Evolutionary conservation across 805 yeast genomes (phyloP).

Genomic region (Ogataea pini): DNA sequence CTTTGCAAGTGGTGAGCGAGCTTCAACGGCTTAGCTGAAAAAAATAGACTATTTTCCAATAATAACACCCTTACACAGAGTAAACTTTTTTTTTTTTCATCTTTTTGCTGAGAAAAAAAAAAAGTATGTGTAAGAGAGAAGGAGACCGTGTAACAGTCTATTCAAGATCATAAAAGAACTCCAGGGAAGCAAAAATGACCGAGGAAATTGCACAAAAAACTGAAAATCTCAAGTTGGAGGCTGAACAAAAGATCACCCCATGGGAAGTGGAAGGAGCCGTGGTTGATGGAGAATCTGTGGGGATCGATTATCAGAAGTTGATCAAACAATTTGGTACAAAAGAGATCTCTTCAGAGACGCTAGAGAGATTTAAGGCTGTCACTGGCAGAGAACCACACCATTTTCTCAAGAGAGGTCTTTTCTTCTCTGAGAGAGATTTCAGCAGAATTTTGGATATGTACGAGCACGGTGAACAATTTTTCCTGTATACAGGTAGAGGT

Average conservation of each 20-base stretch:
- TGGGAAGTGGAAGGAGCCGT: constrained; percentile 99
- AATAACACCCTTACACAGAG: constrained; percentile 2
- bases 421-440: constrained; percentile 89
- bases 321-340: constrained; percentile 86
- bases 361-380: constrained; percentile 70
- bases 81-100: neutral
- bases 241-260: constrained; percentile 76
- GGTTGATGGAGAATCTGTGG: constrained; percentile 89
- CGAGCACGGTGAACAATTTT: constrained; percentile 94
- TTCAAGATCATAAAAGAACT: neutral
- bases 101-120: neutral
- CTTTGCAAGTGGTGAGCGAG: constrained; percentile 13
- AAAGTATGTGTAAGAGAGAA: neutral
- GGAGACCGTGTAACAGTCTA: neutral
- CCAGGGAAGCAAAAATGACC: constrained; percentile 11
- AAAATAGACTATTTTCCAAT: neutral
- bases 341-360: constrained; percentile 64
- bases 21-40: neutral
- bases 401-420: constrained; percentile 84
- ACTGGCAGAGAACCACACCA: constrained; percentile 94
- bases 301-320: constrained; percentile 87
- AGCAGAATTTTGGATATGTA: constrained; percentile 77
- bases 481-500: constrained; percentile 95
- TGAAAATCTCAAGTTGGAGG: constrained; percentile 24
- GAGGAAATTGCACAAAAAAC: constrained; percentile 26